Evolutionary conservation across 192 early-diverging fungal species (phyloP), one percentile per base, ranked within the genome.

Genomic region (Coemansia sp.): DNA sequence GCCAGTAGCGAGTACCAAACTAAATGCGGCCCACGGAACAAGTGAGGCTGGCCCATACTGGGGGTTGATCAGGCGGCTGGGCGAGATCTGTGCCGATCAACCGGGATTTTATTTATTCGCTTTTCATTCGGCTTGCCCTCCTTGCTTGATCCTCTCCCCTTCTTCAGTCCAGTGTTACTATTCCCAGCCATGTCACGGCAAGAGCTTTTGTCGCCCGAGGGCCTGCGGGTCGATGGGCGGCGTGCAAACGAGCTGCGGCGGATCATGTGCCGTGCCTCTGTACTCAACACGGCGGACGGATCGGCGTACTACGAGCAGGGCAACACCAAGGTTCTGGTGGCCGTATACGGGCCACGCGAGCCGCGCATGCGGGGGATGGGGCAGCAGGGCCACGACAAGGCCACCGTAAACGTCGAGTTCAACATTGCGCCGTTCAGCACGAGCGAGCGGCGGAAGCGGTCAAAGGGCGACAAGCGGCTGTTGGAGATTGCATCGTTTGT

Each of bases 291-390:
- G 21, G 88, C 94, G 0, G 94, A 98, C 46, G 96, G 96, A 33
- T 94, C 91, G 0, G 84, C 94, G 2, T 98, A 92, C 63, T 79
- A 92, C 40, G 91, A 94, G 72, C 88, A 91, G 51, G 96, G 96
- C 46, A 95, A 99, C 70, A 96, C 96, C 33, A 92, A 94, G 57
- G 82, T 84, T 38, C 74, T 99, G 13, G 87, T 82, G 0, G 84
- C 87, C 12, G 92, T 99, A 7, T 94, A 92, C 64, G 96, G 96
- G 6, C 96, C 96, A 2, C 72, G 86, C 29, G 92, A 96, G 71
- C 43, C 85, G 9, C 78, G 85, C 17, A 65, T 66, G 18, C 78
- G 81, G 38, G 16, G 21, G 1, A 41, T 69, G 5, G 67, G 74
- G 36, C 60, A 67, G 19, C 56, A 78, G 7, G n/a, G n/a, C n/a